Percentiles rank a stretch among this genome's conserved stretches.
Conservation (phyloP, 2,329 filamentous ascomycete species). For the Epichloe festucae region DNA sequence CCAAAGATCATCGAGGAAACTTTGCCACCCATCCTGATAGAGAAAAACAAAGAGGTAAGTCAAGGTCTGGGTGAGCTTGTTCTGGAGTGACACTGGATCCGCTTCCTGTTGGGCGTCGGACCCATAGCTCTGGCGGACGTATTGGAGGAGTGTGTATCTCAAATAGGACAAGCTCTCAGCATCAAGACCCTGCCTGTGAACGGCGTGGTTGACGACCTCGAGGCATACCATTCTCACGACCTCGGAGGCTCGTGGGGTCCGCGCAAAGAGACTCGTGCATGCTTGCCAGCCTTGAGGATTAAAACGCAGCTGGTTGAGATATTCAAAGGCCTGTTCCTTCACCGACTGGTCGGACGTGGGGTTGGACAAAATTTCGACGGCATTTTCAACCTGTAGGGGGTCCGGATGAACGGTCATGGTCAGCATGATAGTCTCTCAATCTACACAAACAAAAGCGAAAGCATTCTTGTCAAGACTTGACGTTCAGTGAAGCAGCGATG, state of each 20-base stretch:
- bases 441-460: neutral
- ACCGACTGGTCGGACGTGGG: constrained; percentile 61
- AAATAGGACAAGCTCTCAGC: constrained; percentile 58
- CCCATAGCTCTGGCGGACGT: constrained; percentile 65
- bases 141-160: constrained; percentile 69
- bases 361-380: constrained; percentile 87
- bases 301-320: constrained; percentile 62
- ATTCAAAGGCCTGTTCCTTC: constrained; percentile 73
- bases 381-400: constrained; percentile 67
- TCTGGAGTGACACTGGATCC: constrained; percentile 72
- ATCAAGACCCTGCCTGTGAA: constrained; percentile 69
- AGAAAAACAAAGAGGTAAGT: constrained; percentile 85
- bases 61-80: constrained; percentile 92
- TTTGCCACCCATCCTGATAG: constrained; percentile 77
- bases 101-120: constrained; percentile 41
- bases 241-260: constrained; percentile 62
- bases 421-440: neutral
- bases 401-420: neutral
- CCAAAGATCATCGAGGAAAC: constrained; percentile 83
- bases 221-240: constrained; percentile 80
- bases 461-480: neutral
- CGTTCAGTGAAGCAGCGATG: neutral
- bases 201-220: constrained; percentile 85
- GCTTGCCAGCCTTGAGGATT: constrained; percentile 84
- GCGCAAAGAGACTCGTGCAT: constrained; percentile 74